Percentiles rank a stretch among this genome's conserved stretches.
These are phyloP conservation scores for Abrus pulchellus DNA, from an alignment of 306 rosid species.

Conservation along the genomic window DNA sequence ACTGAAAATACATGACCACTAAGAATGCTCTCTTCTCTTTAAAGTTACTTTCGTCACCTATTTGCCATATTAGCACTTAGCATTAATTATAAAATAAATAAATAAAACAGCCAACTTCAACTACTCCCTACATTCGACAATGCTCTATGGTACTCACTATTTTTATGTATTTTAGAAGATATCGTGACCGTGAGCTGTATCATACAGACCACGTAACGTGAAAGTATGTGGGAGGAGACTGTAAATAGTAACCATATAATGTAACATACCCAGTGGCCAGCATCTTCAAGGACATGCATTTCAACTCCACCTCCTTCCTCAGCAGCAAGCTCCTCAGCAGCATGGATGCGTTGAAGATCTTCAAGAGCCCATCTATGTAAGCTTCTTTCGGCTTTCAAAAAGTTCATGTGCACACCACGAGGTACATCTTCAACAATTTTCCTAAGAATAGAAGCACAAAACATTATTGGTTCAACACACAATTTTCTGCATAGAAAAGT, in stretches of 20 bases:
- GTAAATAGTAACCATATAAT: constrained; percentile 4
- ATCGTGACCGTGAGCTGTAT: neutral
- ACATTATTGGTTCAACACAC: constrained; percentile 32
- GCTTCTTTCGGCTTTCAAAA: constrained; percentile 98
- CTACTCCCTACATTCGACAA: constrained; percentile 5
- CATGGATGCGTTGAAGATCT: constrained; percentile 92
- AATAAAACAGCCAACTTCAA: neutral
- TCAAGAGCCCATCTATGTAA: constrained; percentile 98
- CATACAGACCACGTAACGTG: neutral
- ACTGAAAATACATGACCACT: neutral
- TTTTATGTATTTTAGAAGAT: constrained; percentile 31
- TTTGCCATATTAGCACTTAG: neutral
- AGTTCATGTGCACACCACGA: constrained; percentile 91
- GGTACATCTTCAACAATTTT: constrained; percentile 96
- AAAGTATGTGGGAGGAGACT: constrained; percentile 15
- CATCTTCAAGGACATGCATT: constrained; percentile 99
- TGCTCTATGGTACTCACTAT: constrained; percentile 7
- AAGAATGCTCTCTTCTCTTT: neutral
- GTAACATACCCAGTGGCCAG: constrained; percentile 93
- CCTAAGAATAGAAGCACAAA: constrained; percentile 56
- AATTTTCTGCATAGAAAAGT: constrained; percentile 19
- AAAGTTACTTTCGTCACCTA: neutral
- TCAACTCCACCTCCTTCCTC: constrained; percentile 99
- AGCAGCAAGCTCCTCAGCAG: constrained; percentile 85
- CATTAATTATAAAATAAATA: constrained; percentile 6